Evolutionary conservation across 441 rosid genomes (phyloP).

Genomic region (Biscutella laevigata): DNA sequence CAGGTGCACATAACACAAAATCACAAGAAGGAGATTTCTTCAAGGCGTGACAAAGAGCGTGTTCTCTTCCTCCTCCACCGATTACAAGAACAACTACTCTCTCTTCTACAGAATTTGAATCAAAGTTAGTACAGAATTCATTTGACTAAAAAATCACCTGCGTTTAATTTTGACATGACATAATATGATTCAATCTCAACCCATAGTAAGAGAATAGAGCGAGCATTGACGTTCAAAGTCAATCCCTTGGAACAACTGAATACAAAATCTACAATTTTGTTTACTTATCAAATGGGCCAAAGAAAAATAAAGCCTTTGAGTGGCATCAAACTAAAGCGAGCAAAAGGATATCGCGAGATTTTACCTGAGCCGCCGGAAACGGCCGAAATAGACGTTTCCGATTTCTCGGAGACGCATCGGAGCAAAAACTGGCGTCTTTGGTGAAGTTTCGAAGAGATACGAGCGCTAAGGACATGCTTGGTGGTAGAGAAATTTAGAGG

Average conservation of each 20-base stretch:
- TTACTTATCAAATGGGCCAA: background rate
- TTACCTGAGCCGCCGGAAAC: conserved; percentile 33
- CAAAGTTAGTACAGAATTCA: background rate
- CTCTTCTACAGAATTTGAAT: conserved; percentile 34
- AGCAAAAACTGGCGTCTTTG: conserved; percentile 12
- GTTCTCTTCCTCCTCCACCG: conserved; percentile 97
- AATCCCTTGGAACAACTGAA: background rate
- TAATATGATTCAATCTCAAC: background rate
- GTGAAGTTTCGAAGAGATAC: background rate
- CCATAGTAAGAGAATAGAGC: background rate
- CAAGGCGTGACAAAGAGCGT: conserved; percentile 83
- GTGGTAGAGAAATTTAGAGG: conserved; percentile 22
- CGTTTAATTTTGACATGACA: too few species aligned
- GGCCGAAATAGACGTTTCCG: conserved; percentile 23
- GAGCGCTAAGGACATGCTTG: conserved; percentile 8
- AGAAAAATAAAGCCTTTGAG: background rate
- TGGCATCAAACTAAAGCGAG: too few species aligned
- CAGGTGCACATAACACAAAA: conserved; percentile 79
- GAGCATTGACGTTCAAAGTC: background rate
- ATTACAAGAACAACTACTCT: conserved; percentile 67
- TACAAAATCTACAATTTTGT: background rate
- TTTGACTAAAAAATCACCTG: too few species aligned
- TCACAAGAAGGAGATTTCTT: conserved; percentile 64
- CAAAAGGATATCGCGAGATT: background rate
- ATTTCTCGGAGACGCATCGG: conserved; percentile 25